These are phyloP conservation scores for Lactarius indigo DNA, from an alignment of 768 basidiomycete genomes.

Conservation along the genomic window DNA sequence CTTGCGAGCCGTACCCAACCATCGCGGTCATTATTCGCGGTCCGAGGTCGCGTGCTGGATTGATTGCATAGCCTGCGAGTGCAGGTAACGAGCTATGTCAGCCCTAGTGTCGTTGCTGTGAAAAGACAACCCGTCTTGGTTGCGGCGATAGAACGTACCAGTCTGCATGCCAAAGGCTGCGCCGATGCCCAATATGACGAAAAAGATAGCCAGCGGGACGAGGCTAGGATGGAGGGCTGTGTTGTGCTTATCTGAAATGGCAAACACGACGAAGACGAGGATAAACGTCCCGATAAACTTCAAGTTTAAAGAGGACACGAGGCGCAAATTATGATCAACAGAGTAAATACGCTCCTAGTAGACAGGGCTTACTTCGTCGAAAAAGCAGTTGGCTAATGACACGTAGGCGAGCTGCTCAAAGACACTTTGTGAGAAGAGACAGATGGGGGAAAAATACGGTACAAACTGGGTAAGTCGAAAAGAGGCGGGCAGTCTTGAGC, in stretches of 20 bases:
- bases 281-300: constrained; percentile 56
- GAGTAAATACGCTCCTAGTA: too few relatives aligned
- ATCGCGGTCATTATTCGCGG: constrained; percentile 66
- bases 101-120: not conserved
- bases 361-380: constrained; percentile 37
- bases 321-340: not conserved
- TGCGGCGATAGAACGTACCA: constrained; percentile 6
- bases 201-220: constrained; percentile 51
- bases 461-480: constrained; percentile 60
- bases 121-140: not conserved
- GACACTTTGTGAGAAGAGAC: not conserved
- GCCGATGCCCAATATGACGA: constrained; percentile 55
- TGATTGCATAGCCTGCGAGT: constrained; percentile 52
- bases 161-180: constrained; percentile 60
- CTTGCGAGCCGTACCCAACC: constrained; percentile 64
- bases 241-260: constrained; percentile 51
- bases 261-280: constrained; percentile 54
- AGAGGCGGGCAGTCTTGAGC: constrained; percentile 52
- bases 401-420: constrained; percentile 37
- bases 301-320: not conserved
- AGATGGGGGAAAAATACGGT: not conserved
- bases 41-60: constrained; percentile 71
- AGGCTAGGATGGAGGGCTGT: constrained; percentile 47
- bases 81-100: not conserved
- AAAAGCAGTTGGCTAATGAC: constrained; percentile 43